These are phyloP conservation scores for Pseudogymnoascus sp. DNA, from an alignment of 2,329 filamentous ascomycete species.

Conservation along the genomic window DNA sequence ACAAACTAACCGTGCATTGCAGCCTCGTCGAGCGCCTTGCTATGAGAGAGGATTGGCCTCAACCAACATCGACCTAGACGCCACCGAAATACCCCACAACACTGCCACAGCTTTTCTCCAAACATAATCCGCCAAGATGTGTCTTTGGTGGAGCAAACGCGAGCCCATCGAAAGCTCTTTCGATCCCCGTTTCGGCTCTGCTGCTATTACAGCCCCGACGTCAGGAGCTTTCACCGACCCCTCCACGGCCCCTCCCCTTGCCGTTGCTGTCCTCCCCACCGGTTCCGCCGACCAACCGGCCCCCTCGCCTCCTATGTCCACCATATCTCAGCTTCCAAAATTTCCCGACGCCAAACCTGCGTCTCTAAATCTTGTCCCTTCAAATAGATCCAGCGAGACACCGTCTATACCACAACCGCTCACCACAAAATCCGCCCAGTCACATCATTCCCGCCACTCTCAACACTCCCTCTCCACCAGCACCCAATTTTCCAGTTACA, in stretches of 20 bases:
- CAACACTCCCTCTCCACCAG: neutral
- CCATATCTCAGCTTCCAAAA: slow-evolving; percentile 14
- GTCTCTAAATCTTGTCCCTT: neutral
- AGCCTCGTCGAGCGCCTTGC: neutral
- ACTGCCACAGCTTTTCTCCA: neutral
- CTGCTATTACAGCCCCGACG: slow-evolving; percentile 22
- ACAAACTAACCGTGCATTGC: neutral
- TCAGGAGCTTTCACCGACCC: slow-evolving; percentile 19
- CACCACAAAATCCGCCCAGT: neutral
- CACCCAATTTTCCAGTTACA: slow-evolving; percentile 6
- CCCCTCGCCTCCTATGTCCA: neutral
- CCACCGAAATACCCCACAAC: neutral
- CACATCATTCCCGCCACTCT: neutral
- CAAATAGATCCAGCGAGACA: slow-evolving; percentile 6
- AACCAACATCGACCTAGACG: neutral
- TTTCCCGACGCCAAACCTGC: slow-evolving; percentile 10
- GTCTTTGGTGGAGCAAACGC: slow-evolving; percentile 15
- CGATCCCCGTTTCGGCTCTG: slow-evolving; percentile 23
- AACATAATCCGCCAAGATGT: slow-evolving; percentile 4
- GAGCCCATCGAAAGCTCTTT: slow-evolving; percentile 18
- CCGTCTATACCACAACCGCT: slow-evolving; percentile 10
- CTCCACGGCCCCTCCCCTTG: neutral
- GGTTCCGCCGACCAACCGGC: neutral
- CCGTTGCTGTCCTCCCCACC: neutral
- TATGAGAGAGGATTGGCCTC: slow-evolving; percentile 1